Evolutionary conservation across 441 rosid species (phyloP), one percentile per base, ranked within the genome.

Genomic region (Corymbia calophylla): DNA sequence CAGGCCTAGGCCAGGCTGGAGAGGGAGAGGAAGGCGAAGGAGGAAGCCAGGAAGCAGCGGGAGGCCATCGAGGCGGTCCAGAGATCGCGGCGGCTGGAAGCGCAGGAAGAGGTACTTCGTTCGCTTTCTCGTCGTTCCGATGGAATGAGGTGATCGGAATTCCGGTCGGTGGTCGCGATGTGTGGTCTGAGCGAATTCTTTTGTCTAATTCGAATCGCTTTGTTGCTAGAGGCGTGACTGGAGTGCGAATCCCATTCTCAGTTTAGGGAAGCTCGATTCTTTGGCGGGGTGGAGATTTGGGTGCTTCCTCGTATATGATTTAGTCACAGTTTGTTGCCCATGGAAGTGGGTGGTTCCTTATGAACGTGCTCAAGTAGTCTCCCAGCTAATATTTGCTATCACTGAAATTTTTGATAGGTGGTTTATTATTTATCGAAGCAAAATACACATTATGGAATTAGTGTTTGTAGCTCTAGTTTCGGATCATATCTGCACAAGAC

Each of bases 51-150:
- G 90, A 94, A 89, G 89, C 98, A 95, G 89, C 95, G 97, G 64
- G 98, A 96, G 39, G 99, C 99, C 87, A 92, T 97, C 89, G 99
- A 95, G 93, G 96, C 97, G 87, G 96, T 89, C 77, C 97, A 95
- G 90, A 92, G 99, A 95, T 93, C 98, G 64, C 94, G 95, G 64
- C 89, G 99, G 86, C 89, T 95, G 64, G 94, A 96, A 89, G 94
- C 97, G 89, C 97, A 93, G 91, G 93, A 91, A 89, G 94, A 97
- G 99, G 99, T 95, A 39, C 80, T 47, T 58, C 21, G 8, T 54
- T 35, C 53, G 54, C 48, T 32, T 21, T 8, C n/a, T 86, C n/a
- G 23, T 25, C 49, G 47, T 35, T 39, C 64, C 31, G 27, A n/a
- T n/a, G 55, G 87, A 21, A 86, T 4, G 68, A 44, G n/a, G 48